Evolutionary conservation across 2,329 filamentous ascomycete species (phyloP), one percentile per base, ranked within the genome.

Genomic region (Aureobasidium lini): DNA sequence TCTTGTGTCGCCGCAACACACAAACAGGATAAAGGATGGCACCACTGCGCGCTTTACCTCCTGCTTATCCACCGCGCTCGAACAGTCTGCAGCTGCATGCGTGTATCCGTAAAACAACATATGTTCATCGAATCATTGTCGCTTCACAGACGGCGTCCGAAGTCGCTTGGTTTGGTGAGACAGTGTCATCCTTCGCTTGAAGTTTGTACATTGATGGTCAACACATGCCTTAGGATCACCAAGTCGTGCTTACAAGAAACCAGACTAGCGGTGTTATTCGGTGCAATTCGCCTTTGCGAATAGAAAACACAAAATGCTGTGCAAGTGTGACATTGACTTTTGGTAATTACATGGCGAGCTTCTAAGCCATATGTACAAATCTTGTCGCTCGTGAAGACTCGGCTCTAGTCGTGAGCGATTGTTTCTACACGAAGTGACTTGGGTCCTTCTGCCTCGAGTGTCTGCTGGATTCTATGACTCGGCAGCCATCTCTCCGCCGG

Each of bases 401-500:
- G 34, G 8, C 34, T 46, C 31, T 42, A 57, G 7, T 37, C 40
- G 16, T 57, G 40, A n/a, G 52, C 42, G n/a, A 44, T 37, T 7
- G 52, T 57, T 8, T 57, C 52, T 11, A 57, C 40, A 36, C 32
- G 52, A 16, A 46, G 23, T 37, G 52, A 36, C 42, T 57, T 57
- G 40, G 52, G 40, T 23, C 50, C 50, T n/a, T 46, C 42, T 23
- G 52, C 52, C 16, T 57, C 52, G 13, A 57, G 42, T 6, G 52
- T 57, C 15, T 57, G 52, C 40, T 57, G 52, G 4, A 57, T 57
- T 11, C 52, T 57, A 23, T 57, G 52, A 28, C 40, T 37, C 11
- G 71, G 71, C 59, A 74, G 60, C 72, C 72, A 74, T 50, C 66
- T 62, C n/a, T 72, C 68, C 50, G 72, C 72, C 0, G 72, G 72